These are phyloP conservation scores for Aspergillus mulundensis DNA, from an alignment of 495 filamentous ascomycete species.

Conservation along the genomic window DNA sequence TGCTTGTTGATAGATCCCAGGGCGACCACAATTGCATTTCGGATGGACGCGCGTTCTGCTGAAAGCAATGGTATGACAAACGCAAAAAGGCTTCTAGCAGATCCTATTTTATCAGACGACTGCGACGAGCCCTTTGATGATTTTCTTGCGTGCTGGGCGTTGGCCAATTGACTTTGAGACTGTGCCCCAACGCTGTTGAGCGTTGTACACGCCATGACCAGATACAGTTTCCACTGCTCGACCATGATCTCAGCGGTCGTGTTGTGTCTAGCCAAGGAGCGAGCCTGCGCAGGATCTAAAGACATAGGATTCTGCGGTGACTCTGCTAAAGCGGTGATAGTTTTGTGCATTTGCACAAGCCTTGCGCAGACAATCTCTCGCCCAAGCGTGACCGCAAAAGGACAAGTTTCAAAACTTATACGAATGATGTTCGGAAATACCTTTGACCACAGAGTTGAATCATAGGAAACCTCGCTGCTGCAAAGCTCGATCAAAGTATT, in stretches of 20 bases:
- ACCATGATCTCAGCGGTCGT: slow-evolving; percentile 83
- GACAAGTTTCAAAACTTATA: slow-evolving; percentile 85
- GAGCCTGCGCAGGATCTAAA: slow-evolving; percentile 47
- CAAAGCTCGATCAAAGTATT: slow-evolving; percentile 90
- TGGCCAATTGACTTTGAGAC: slow-evolving; percentile 52
- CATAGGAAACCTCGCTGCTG: slow-evolving; percentile 91
- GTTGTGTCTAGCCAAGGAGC: slow-evolving; percentile 53
- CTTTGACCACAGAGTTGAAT: slow-evolving; percentile 94
- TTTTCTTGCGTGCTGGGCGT: slow-evolving; percentile 79
- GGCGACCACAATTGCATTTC: slow-evolving; percentile 87
- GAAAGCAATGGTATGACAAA: slow-evolving; percentile 85
- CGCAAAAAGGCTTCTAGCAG: slow-evolving; percentile 81
- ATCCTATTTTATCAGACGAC: slow-evolving; percentile 76
- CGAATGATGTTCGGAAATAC: slow-evolving; percentile 94
- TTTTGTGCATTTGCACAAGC: slow-evolving; percentile 86
- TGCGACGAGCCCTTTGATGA: slow-evolving; percentile 67
- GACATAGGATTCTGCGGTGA: slow-evolving; percentile 61
- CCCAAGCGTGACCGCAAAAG: slow-evolving; percentile 82
- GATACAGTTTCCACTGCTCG: slow-evolving; percentile 98
- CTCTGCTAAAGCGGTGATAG: slow-evolving; percentile 73
- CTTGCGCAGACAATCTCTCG: slow-evolving; percentile 89
- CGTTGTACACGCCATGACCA: slow-evolving; percentile 95
- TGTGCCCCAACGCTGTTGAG: slow-evolving; percentile 76
- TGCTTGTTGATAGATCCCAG: slow-evolving; percentile 93
- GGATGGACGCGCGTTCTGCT: slow-evolving; percentile 67